Evolutionary conservation across 305 asterid genomes (phyloP).

Genomic region (Caryopteris hybrid): DNA sequence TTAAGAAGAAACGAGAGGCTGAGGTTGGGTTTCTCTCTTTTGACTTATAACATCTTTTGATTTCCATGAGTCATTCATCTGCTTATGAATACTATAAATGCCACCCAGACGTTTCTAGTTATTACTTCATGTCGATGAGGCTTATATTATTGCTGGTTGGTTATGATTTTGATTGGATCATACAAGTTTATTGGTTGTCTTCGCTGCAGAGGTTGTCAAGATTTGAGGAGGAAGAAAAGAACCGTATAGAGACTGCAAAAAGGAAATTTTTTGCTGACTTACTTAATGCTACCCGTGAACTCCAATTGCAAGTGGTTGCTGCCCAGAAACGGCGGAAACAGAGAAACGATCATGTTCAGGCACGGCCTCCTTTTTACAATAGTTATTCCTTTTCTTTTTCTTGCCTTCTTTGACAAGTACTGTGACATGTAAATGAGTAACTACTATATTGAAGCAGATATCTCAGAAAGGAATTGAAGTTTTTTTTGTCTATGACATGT

Average conservation of each 20-base stretch:
- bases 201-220: slow-evolving; percentile 79
- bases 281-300: slow-evolving; percentile 89
- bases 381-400: background rate
- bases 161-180: slow-evolving; percentile 3
- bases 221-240: slow-evolving; percentile 89
- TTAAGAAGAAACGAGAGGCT: slow-evolving; percentile 91
- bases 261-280: slow-evolving; percentile 90
- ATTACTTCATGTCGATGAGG: background rate
- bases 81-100: slow-evolving; percentile 2
- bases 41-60: background rate
- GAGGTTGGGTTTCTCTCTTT: slow-evolving; percentile 45
- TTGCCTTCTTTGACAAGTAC: slow-evolving; percentile 12
- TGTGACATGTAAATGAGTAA: slow-evolving; percentile 2
- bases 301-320: slow-evolving; percentile 88
- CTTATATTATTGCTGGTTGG: background rate
- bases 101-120: background rate
- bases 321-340: slow-evolving; percentile 92
- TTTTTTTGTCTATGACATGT: background rate
- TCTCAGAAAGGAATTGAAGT: background rate
- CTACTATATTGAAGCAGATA: slow-evolving; percentile 7
- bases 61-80: slow-evolving; percentile 2
- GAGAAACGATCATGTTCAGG: slow-evolving; percentile 97
- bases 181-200: slow-evolving; percentile 6
- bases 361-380: slow-evolving; percentile 24
- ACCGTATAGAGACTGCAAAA: slow-evolving; percentile 75